Base-by-base conservation (phyloP, 352 stramenopile genomes). In the Globisporangium megalacanthum region DNA sequence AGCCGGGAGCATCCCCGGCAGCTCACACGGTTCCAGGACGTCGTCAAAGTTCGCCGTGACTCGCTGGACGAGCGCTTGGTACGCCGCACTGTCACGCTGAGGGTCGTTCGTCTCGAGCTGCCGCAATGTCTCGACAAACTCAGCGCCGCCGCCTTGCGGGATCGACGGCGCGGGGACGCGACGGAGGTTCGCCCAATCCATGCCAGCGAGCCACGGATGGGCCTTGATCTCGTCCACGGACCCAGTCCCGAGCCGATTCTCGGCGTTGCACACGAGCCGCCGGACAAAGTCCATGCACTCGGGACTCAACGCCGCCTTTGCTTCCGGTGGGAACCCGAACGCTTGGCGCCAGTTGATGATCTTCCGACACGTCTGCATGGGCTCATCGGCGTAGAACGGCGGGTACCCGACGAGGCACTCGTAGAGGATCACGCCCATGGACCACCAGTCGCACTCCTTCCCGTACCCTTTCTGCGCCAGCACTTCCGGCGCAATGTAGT, bases 401-500 rank as follows among this genome's bases (percentile, higher is more conserved):
- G 97, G 98, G 72, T 98, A 99, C 7, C 97, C 97, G 9, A 99
- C 89, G 25, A 99, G 72, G 69, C 95, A 99, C 71, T 99, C 96
- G 69, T 98, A 99, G 76, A 99, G 96, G 65, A 99, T 99, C 19
- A 99, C 96, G 15, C 97, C 97, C 47, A 99, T 76, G 51, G 79
- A 97, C 96, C 97, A 99, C 96, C 96, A 99, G 83, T 99, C 97
- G 52, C 97, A 98, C 57, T 80, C 95, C 74, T 69, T 92, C 71
- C 61, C 78, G 62, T 88, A 86, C 1, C 84, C 84, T 52, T 89
- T 86, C 65, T 95, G 77, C 25, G 86, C 81, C 39, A 99, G 79
- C 49, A 99, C 96, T 66, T 99, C 96, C 4, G 96, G 96, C 9
- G 96, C 96, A 49, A 98, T 97, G 75, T 99, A 99, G 72, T 99